Evolutionary conservation across 1,284 basidiomycete genomes (phyloP).

Genomic region (Boletus semigastroideus): DNA sequence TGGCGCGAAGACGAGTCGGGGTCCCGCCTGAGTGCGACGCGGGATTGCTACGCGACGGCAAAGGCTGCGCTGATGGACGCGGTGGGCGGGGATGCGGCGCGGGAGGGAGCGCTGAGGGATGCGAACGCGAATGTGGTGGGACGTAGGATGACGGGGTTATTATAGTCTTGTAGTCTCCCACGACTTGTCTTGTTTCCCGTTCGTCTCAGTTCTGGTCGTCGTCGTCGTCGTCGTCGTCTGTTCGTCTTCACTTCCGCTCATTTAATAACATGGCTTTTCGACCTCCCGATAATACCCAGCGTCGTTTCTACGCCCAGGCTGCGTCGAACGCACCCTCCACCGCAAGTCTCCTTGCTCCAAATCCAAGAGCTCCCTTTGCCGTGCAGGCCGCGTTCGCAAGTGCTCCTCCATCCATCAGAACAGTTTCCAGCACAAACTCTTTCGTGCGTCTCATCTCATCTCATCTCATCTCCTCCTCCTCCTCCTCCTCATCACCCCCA

Average conservation of each 20-base stretch:
- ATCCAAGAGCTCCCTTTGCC: constrained; percentile 29
- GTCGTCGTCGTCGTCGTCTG: background rate
- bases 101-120: constrained; percentile 33
- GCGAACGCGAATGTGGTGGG: constrained; percentile 50
- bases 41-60: constrained; percentile 40
- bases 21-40: constrained; percentile 32
- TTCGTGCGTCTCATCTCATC: constrained; percentile 34
- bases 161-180: background rate
- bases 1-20: constrained; percentile 42
- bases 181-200: background rate
- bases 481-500: constrained; percentile 4
- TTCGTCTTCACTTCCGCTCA: constrained; percentile 13
- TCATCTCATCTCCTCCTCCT: background rate
- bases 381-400: constrained; percentile 48
- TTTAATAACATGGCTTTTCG: constrained; percentile 25
- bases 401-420: constrained; percentile 41
- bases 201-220: background rate
- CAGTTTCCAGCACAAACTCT: constrained; percentile 40
- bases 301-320: constrained; percentile 33
- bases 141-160: constrained; percentile 42
- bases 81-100: constrained; percentile 26
- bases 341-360: constrained; percentile 49
- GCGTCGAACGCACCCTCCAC: constrained; percentile 48
- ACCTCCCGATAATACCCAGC: constrained; percentile 20
- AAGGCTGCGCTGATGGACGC: constrained; percentile 43